Conservation (phyloP, 148 eudicot species). For the Vaccinium corymbosum region DNA sequence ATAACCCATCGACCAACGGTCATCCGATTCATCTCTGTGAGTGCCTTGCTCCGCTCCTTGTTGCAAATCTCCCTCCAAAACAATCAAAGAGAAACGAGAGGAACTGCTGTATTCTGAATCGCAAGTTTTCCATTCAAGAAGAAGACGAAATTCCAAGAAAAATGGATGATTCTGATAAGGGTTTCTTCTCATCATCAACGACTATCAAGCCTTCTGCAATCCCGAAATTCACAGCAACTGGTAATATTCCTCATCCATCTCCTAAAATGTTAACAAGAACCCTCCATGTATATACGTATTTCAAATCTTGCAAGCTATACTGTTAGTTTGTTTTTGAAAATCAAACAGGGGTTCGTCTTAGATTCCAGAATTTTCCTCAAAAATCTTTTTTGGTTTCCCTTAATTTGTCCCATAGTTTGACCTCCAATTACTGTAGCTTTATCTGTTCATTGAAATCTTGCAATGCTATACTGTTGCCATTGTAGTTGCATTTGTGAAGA, state of each 20-base stretch:
- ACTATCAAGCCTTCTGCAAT: constrained; percentile 1
- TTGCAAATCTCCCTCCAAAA: constrained; percentile 4
- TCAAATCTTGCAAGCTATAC: no score
- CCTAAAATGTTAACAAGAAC: not conserved
- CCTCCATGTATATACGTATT: not conserved
- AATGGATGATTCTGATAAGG: constrained; percentile 16
- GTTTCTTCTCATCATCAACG: constrained; percentile 4
- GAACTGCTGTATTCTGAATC: not conserved
- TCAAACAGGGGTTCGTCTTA: no score
- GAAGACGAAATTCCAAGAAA: not conserved
- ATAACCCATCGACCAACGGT: constrained; percentile 9
- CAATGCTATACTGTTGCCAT: not conserved
- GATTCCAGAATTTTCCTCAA: no score
- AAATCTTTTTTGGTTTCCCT: no score
- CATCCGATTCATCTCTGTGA: not conserved
- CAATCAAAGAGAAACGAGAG: not conserved
- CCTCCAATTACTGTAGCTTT: no score
- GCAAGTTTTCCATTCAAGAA: not conserved
- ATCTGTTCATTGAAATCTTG: not conserved
- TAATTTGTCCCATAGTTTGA: no score
- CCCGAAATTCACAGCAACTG: not conserved
- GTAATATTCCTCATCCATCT: not conserved
- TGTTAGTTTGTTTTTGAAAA: not conserved
- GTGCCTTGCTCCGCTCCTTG: not conserved
- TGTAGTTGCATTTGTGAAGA: not conserved